Evolutionary conservation across 345 rosid species (phyloP), one percentile per base, ranked within the genome.

Genomic region (Rubroshorea leprosula): DNA sequence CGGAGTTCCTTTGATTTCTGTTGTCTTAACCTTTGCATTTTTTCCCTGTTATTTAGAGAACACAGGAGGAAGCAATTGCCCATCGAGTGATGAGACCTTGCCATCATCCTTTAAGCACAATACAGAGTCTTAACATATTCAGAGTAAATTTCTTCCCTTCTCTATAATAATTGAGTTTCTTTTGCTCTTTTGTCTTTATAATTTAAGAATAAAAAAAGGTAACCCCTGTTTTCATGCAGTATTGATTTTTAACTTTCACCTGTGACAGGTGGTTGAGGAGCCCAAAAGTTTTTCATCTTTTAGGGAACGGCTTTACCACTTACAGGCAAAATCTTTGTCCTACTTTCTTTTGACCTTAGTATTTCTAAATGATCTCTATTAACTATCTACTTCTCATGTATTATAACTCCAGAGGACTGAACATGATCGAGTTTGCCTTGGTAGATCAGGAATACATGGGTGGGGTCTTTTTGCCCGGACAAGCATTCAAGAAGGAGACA

Each of bases 401-500:
- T 23, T 29, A 18, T 26, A 60, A 54, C 39, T 60, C 15, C 89
- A 93, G 99, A 82, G 84, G 72, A 94, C 97, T 27, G 99, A 94
- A 76, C 72, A 77, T 62, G 86, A 79, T 51, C 74, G 95, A 70
- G 96, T 85, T 22, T 94, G 97, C 80, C 90, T 87, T 68, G 99
- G 99, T 72, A 82, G 89, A 76, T 94, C 99, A 23, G 95, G 99
- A 44, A 90, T 94, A 75, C 99, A 94, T 68, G 99, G 99, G 50
- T 94, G 99, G 97, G 99, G 97, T 14, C 99, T 94, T 62, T 94
- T 94, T 73, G 97, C 97, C 0, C 83, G 83, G 41, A 83, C 87
- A 76, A 80, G 74, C 65, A 90, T 90, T 64, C 99, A 81, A 83
- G 96, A 90, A 80, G 99, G 99, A 76, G 99, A 94, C 70, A 94